Conservation (phyloP, 768 basidiomycete species). For the Paxillus rubicundulus region DNA sequence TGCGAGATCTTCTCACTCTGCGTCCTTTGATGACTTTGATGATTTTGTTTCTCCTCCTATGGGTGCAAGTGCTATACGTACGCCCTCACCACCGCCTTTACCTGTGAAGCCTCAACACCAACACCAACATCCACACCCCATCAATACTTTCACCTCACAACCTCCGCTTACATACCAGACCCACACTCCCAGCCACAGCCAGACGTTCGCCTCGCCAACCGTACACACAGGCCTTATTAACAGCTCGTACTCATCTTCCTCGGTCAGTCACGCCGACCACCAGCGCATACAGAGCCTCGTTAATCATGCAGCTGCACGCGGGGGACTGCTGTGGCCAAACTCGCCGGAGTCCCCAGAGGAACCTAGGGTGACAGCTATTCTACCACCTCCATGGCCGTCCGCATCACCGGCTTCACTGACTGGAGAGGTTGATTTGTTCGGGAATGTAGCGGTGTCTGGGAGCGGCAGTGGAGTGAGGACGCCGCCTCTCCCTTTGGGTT, state of each 20-base stretch:
- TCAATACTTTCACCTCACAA: constrained; percentile 15
- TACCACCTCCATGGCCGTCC: constrained; percentile 23
- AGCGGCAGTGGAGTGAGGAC: neutral
- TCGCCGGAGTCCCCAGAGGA: constrained; percentile 8
- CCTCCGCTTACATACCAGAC: constrained; percentile 11
- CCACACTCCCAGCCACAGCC: constrained; percentile 20
- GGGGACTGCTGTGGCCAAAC: constrained; percentile 40
- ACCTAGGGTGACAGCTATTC: constrained; percentile 28
- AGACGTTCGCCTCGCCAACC: constrained; percentile 11
- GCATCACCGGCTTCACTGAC: neutral
- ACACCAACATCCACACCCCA: constrained; percentile 1
- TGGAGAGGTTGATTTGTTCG: constrained; percentile 18
- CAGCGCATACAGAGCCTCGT: constrained; percentile 58
- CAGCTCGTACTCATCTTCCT: constrained; percentile 8
- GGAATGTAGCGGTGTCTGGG: constrained; percentile 5
- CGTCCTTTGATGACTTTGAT: constrained; percentile 45
- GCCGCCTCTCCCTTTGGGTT: neutral
- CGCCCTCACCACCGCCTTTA: constrained; percentile 47
- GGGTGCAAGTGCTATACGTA: constrained; percentile 25
- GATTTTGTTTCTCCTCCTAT: constrained; percentile 41
- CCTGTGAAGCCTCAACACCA: constrained; percentile 32
- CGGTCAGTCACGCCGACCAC: constrained; percentile 44
- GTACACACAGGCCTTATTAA: constrained; percentile 15
- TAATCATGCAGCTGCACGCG: constrained; percentile 51
- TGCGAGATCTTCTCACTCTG: constrained; percentile 21